Base-by-base conservation (phyloP, 2,329 filamentous ascomycete species). In the Proliferodiscus dingleyae region DNA sequence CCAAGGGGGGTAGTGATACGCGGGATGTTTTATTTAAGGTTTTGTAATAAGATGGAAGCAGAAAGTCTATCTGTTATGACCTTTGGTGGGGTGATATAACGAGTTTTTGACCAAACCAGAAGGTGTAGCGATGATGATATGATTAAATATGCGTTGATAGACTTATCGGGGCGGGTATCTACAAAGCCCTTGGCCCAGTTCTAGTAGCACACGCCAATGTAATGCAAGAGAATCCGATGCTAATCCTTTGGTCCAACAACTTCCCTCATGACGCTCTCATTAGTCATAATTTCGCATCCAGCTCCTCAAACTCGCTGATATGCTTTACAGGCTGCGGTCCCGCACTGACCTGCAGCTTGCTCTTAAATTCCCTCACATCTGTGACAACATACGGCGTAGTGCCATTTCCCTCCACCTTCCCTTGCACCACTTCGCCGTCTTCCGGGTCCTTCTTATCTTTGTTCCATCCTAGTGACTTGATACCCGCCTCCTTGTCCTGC, bases 251-350 rank as follows among this genome's bases (percentile, higher is more conserved):
- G n/a, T n/a, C n/a, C n/a, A n/a, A n/a, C n/a, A n/a, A n/a, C n/a
- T n/a, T n/a, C n/a, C n/a, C n/a, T n/a, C n/a, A n/a, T n/a, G n/a
- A n/a, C 23, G n/a, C 24, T 21, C 9, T 18, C 38, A 13, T 26
- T 16, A 10, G 23, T 75, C 65, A 91, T 46, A 96, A 74, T 71
- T 96, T 96, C 11, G 87, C 70, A 52, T 87, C 88, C 49, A 83
- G 72, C 49, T 96, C 91, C 64, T 95, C 87, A 66, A 91, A 97
- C 60, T 89, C 86, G 51, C 75, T 84, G 45, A 97, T 66, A 54
- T 93, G 85, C 61, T 78, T 83, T 23, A 87, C 78, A 0, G 90
- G 79, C 50, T 75, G 75, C 2, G 89, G 80, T 1, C 87, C 91
- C 18, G 77, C 74, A 52, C 83, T 93, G 22, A 88, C 77, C 48